phyloP scores from a whole-genome alignment of 192 early-diverging fungal genomes.

The Entomortierella beljakovae region DNA sequence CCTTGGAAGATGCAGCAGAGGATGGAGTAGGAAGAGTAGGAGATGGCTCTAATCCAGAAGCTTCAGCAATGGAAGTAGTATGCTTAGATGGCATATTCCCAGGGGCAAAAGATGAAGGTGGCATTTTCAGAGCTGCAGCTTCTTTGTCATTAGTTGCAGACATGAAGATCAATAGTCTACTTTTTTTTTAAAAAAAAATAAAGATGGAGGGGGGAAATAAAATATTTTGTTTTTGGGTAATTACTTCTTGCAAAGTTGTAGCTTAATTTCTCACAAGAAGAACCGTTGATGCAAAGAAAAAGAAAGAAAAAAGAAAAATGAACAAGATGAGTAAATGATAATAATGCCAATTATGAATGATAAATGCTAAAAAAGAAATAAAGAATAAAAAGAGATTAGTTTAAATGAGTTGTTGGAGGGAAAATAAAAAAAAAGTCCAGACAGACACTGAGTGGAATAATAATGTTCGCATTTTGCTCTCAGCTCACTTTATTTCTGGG shows the following conservation, averaged over 20 bases:
- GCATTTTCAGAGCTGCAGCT: background rate
- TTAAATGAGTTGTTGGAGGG: background rate
- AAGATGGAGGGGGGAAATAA: background rate
- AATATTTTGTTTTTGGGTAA: background rate
- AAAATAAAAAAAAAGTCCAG: background rate
- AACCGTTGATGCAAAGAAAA: too few species aligned
- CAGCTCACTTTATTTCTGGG: too few species aligned
- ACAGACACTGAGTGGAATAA: background rate
- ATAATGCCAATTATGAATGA: background rate
- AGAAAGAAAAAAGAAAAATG: background rate
- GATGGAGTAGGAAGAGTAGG: background rate
- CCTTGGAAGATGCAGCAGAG: constrained; percentile 29
- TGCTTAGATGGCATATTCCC: constrained; percentile 3
- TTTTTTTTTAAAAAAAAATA: background rate
- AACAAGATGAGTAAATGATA: background rate
- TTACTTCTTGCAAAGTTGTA: background rate
- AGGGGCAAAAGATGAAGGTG: constrained; percentile 24
- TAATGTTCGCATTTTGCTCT: too few species aligned
- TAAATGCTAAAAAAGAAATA: constrained; percentile 4
- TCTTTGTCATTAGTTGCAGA: constrained; percentile 8
- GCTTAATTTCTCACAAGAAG: too few species aligned
- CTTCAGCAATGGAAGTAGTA: background rate
- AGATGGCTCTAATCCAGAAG: background rate
- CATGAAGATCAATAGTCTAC: constrained; percentile 6
- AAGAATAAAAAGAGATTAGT: constrained; percentile 3